A percentile compares a stretch with the other conserved stretches of the same genome.
Evolutionary conservation across 768 basidiomycete species (phyloP).

Genomic region (Hydnomerulius pinastri): DNA sequence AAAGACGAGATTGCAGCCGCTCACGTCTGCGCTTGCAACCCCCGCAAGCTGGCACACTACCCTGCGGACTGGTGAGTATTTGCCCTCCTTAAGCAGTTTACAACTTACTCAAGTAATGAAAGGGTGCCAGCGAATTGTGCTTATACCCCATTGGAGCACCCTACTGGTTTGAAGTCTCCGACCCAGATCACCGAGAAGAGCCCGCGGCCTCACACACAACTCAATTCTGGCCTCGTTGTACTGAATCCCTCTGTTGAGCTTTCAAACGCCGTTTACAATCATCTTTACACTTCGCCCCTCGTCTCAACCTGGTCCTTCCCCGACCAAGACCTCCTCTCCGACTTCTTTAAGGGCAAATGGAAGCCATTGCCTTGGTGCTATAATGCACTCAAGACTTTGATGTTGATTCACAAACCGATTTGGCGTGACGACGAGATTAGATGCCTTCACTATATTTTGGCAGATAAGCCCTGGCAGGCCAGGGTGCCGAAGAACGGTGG

Average conservation of each 20-base stretch:
- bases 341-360: slow-evolving; percentile 79
- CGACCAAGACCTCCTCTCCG: slow-evolving; percentile 90
- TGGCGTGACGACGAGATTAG: slow-evolving; percentile 89
- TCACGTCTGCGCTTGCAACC: slow-evolving; percentile 96
- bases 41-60: slow-evolving; percentile 80
- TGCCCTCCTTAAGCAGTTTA: neutral
- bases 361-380: slow-evolving; percentile 81
- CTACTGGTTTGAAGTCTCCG: slow-evolving; percentile 49
- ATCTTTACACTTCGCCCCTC: slow-evolving; percentile 48
- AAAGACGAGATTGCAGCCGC: slow-evolving; percentile 80
- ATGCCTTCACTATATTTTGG: slow-evolving; percentile 84
- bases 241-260: slow-evolving; percentile 70
- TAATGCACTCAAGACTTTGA: slow-evolving; percentile 90
- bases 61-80: slow-evolving; percentile 76
- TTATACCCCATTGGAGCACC: slow-evolving; percentile 55
- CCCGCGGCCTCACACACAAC: slow-evolving; percentile 76
- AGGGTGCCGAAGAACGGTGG: slow-evolving; percentile 43
- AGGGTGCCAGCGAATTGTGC: slow-evolving; percentile 96
- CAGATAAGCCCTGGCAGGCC: slow-evolving; percentile 84
- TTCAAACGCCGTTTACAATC: slow-evolving; percentile 49
- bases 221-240: slow-evolving; percentile 91
- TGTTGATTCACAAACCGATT: slow-evolving; percentile 64
- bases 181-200: slow-evolving; percentile 40
- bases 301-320: slow-evolving; percentile 70
- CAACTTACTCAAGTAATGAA: slow-evolving; percentile 6